Evolutionary conservation across 345 rosid genomes (phyloP).

Genomic region (Jatropha curcas): DNA sequence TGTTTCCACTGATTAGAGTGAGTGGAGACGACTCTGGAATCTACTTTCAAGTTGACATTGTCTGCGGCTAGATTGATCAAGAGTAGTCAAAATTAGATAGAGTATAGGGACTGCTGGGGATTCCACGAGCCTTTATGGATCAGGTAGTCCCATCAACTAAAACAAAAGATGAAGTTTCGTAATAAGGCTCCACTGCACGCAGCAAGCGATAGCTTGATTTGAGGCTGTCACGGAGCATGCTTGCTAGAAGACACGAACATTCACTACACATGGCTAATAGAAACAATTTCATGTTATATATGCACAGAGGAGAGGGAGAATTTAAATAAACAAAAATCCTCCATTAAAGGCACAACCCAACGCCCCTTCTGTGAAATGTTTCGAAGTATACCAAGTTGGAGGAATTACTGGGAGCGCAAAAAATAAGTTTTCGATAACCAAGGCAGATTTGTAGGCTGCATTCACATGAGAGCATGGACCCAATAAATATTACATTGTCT

Average conservation of each 20-base stretch:
- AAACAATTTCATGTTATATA: not conserved
- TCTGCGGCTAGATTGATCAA: slow-evolving; percentile 94
- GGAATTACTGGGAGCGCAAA: no score
- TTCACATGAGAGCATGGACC: not conserved
- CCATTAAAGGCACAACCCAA: no score
- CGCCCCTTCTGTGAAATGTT: no score
- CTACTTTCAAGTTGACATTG: slow-evolving; percentile 74
- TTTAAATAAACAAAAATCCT: not conserved
- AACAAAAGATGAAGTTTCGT: no score
- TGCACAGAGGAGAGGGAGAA: not conserved
- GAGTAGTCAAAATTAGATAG: slow-evolving; percentile 90
- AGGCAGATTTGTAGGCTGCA: not conserved
- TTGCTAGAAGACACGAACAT: slow-evolving; percentile 90
- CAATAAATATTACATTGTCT: not conserved
- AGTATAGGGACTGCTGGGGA: no score
- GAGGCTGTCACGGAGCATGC: no score
- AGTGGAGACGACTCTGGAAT: slow-evolving; percentile 72
- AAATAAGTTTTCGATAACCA: no score
- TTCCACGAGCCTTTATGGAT: slow-evolving; percentile 62
- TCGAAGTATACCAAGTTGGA: no score
- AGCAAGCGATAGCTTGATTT: no score
- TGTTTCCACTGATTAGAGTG: slow-evolving; percentile 76
- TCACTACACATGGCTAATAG: slow-evolving; percentile 60
- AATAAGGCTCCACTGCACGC: no score
- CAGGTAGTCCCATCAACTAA: slow-evolving; percentile 75